Conservation (phyloP, 805 yeast genomes). For the Danielia reshetovae region DNA sequence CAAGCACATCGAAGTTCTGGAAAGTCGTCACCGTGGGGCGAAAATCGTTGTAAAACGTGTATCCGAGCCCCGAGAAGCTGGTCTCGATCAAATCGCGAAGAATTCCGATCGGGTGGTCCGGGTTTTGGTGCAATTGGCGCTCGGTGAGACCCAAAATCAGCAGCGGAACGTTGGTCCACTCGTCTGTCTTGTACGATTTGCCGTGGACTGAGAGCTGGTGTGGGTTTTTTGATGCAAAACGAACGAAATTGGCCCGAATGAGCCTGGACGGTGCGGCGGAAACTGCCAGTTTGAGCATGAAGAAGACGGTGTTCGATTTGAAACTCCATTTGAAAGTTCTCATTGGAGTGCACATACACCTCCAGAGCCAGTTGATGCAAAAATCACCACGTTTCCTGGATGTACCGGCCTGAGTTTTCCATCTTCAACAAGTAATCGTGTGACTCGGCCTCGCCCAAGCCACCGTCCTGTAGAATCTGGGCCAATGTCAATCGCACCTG, state of each 20-base stretch:
- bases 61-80: slow-evolving; percentile 62
- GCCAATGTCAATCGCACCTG: slow-evolving; percentile 79
- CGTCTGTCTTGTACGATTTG: slow-evolving; percentile 55
- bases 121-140: slow-evolving; percentile 67
- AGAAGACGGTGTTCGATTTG: background rate
- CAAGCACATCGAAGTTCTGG: slow-evolving; percentile 89
- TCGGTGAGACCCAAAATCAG: slow-evolving; percentile 65
- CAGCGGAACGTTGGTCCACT: slow-evolving; percentile 82
- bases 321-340: background rate
- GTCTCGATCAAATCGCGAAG: slow-evolving; percentile 68
- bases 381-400: slow-evolving; percentile 94
- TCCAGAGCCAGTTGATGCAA: too few species aligned
- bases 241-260: too few species aligned
- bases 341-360: too few species aligned
- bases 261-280: background rate
- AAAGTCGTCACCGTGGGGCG: slow-evolving; percentile 76
- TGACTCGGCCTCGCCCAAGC: slow-evolving; percentile 42
- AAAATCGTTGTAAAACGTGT: slow-evolving; percentile 75
- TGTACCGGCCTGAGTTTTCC: slow-evolving; percentile 63
- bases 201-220: slow-evolving; percentile 42
- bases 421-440: slow-evolving; percentile 48
- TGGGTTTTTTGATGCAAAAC: slow-evolving; percentile 19
- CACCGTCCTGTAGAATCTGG: slow-evolving; percentile 50
- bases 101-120: slow-evolving; percentile 87
- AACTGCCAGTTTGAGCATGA: too few species aligned